Base-by-base conservation (phyloP, 176 grass and related monocot species). In the Puccinellia tenuiflora region DNA sequence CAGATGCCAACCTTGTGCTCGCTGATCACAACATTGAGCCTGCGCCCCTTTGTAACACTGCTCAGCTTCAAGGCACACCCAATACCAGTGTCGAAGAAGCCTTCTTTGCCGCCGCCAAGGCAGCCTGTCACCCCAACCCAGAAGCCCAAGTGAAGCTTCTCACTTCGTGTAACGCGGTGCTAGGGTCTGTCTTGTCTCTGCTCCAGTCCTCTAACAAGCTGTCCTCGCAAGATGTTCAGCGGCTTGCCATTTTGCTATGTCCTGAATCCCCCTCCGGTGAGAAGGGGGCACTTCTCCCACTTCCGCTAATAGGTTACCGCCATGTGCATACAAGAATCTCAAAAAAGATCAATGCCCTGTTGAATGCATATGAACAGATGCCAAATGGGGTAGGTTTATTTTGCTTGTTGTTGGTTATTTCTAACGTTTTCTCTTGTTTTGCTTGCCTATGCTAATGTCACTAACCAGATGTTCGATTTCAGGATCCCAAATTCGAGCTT, bases 401-500 rank as follows among this genome's bases (percentile, higher is more conserved):
- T 35, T 66, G 63, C 17, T 37, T 66, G 1, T 66, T 65, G 17
- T 38, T 38, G 33, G 15, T 38, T n/a, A 67, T 5, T 67, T 31
- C 64, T 12, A n/a, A 38, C 17, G 38, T 38, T 38, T 21, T 67
- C 15, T n/a, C 64, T 21, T 67, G 33, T 37, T 37, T 5, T 59
- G 22, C 63, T 66, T 17, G 7, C 63, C 15, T n/a, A 67, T 37
- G 33, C 21, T 22, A 55, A 55, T 22, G 7, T 56, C 21, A 9
- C 64, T 67, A 18, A 67, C 64, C 20, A 37, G n/a, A 38, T 67
- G 18, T 37, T 38, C 9, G 10, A 67, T 21, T 38, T 37, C 64
- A 67, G 64, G 64, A 67, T 67, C 18, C 64, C 64, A 67, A 66
- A 67, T 67, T 67, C 64, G 33, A 67, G 64, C 64, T 67, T 67